These are phyloP conservation scores for Salix exigua DNA, from an alignment of 345 rosid genomes.

Conservation along the genomic window DNA sequence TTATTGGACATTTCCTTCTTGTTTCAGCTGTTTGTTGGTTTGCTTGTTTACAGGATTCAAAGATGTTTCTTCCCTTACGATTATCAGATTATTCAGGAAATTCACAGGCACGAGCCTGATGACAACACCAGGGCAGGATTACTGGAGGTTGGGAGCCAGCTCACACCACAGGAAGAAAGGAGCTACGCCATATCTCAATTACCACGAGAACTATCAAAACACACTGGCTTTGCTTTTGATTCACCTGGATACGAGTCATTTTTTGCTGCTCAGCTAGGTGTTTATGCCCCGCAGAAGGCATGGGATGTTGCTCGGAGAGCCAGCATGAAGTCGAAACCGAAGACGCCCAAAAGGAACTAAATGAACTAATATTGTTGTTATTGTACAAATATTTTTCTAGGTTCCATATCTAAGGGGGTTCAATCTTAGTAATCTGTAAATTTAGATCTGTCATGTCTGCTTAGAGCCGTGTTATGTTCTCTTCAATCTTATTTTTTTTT, in stretches of 20 bases:
- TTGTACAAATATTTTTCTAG: constrained; percentile 1
- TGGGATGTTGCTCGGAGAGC: constrained; percentile 99
- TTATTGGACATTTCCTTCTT: background rate
- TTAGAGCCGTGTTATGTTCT: background rate
- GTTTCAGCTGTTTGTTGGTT: background rate
- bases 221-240: constrained; percentile 95
- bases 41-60: constrained; percentile 50
- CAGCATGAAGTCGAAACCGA: constrained; percentile 61
- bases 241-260: constrained; percentile 98
- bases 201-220: constrained; percentile 81
- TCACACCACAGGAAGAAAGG: constrained; percentile 72
- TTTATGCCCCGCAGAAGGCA: constrained; percentile 86
- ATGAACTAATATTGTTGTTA: background rate
- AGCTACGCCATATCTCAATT: constrained; percentile 79
- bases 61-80: constrained; percentile 97
- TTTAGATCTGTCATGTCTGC: background rate
- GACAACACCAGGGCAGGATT: constrained; percentile 38
- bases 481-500: background rate
- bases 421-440: constrained; percentile 3
- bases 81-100: constrained; percentile 92
- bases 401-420: background rate
- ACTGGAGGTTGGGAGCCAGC: constrained; percentile 53
- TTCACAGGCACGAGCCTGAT: constrained; percentile 65
- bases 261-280: constrained; percentile 83
- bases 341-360: constrained; percentile 34